These are phyloP conservation scores for Monosporascus sp. DNA, from an alignment of 2,329 filamentous ascomycete species.

Conservation along the genomic window DNA sequence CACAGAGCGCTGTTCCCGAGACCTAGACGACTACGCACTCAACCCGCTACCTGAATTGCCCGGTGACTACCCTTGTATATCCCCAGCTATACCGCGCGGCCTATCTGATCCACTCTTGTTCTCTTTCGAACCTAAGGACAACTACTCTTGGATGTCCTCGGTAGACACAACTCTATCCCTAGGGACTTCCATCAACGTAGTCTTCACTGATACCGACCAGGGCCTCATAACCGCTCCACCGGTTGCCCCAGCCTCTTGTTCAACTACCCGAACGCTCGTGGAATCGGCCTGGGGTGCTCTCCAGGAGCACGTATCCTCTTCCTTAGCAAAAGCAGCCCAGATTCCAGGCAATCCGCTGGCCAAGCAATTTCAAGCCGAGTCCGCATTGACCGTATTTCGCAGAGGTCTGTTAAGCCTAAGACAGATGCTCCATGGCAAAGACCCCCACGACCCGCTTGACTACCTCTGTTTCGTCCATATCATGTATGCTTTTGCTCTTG, in stretches of 20 bases:
- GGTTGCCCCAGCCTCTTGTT: constrained; percentile 17
- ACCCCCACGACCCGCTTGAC: constrained; percentile 35
- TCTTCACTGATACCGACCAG: constrained; percentile 26
- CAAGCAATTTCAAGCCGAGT: constrained; percentile 34
- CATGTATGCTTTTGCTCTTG: constrained; percentile 45
- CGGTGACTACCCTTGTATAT: constrained; percentile 34
- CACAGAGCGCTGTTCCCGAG: constrained; percentile 19
- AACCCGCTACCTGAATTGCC: constrained; percentile 37
- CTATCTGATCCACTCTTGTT: constrained; percentile 32
- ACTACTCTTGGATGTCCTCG: constrained; percentile 28
- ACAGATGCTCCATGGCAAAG: constrained; percentile 34
- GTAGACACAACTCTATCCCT: constrained; percentile 30
- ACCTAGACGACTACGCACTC: constrained; percentile 20
- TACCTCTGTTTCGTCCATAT: constrained; percentile 49
- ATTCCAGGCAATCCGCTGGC: constrained; percentile 38
- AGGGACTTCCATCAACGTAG: constrained; percentile 31
- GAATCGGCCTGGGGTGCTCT: constrained; percentile 40
- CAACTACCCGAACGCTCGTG: constrained; percentile 36
- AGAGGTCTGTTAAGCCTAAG: constrained; percentile 39
- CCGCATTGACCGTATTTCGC: constrained; percentile 33
- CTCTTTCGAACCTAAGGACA: constrained; percentile 28
- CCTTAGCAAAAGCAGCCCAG: constrained; percentile 37
- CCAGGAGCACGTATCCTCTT: constrained; percentile 40
- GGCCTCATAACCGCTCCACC: constrained; percentile 15
- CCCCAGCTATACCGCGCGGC: constrained; percentile 26